Percentiles rank a stretch among this genome's conserved stretches.
phyloP scores from a whole-genome alignment of 768 basidiomycete genomes.

The Podaxis pistillaris region DNA sequence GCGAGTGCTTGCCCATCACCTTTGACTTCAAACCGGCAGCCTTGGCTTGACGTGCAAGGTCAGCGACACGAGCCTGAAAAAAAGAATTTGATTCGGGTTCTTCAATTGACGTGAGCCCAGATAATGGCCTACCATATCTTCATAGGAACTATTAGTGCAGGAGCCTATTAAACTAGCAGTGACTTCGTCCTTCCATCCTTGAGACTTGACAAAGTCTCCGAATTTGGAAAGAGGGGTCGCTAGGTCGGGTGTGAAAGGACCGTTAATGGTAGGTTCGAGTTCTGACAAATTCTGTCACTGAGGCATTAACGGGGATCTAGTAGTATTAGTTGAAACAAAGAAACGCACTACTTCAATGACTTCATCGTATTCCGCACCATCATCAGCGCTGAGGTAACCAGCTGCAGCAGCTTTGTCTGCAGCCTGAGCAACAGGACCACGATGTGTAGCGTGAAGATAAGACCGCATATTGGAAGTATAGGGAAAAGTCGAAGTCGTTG shows the following conservation, averaged over 20 bases:
- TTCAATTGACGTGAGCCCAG: conserved; percentile 10
- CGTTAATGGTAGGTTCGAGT: conserved; percentile 91
- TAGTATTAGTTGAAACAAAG: neutral
- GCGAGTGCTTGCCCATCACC: conserved; percentile 31
- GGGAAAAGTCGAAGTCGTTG: conserved; percentile 98
- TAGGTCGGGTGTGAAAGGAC: conserved; percentile 96
- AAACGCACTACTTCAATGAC: conserved; percentile 83
- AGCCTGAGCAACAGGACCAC: conserved; percentile 79
- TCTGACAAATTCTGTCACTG: conserved; percentile 75
- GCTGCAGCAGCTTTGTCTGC: conserved; percentile 79
- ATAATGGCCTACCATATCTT: conserved; percentile 68
- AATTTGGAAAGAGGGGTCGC: conserved; percentile 94
- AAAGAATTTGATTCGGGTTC: conserved; percentile 1
- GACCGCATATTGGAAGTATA: conserved; percentile 88
- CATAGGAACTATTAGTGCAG: conserved; percentile 99
- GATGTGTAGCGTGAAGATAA: conserved; percentile 88
- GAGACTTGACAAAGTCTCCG: conserved; percentile 70
- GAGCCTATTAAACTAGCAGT: conserved; percentile 93
- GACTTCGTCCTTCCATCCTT: conserved; percentile 92
- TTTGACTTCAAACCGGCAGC: conserved; percentile 77
- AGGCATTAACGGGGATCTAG: conserved; percentile 10
- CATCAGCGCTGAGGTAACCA: conserved; percentile 82
- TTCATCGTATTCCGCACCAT: conserved; percentile 91
- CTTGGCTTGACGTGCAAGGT: conserved; percentile 88
- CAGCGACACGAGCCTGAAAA: conserved; percentile 81